Evolutionary conservation across 768 basidiomycete species (phyloP).

Genomic region (Saitozyma sp.): DNA sequence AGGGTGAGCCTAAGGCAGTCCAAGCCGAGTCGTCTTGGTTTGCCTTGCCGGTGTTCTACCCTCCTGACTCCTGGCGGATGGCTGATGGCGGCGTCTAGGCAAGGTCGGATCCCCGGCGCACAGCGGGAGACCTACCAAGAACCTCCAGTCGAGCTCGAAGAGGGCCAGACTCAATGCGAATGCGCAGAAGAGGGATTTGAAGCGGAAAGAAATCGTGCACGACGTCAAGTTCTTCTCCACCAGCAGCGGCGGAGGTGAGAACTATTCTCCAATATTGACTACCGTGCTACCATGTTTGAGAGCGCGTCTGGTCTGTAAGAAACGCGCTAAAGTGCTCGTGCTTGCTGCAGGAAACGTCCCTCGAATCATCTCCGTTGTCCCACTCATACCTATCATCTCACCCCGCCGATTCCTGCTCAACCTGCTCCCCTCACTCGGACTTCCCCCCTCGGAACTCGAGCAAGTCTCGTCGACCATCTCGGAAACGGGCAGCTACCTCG

Average conservation of each 20-base stretch:
- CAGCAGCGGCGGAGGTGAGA: slow-evolving; percentile 36
- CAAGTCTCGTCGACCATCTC: slow-evolving; percentile 11
- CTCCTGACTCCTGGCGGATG: not conserved
- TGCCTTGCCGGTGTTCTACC: not conserved
- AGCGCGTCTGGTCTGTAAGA: slow-evolving; percentile 52
- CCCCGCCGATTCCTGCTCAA: slow-evolving; percentile 60
- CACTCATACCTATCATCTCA: slow-evolving; percentile 69
- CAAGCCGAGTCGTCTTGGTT: not conserved
- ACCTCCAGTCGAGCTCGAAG: slow-evolving; percentile 50
- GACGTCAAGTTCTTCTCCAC: slow-evolving; percentile 64
- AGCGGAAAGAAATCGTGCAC: slow-evolving; percentile 80
- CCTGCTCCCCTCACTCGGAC: slow-evolving; percentile 65
- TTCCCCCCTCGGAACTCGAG: slow-evolving; percentile 56
- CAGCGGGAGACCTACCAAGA: slow-evolving; percentile 53
- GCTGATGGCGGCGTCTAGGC: not conserved
- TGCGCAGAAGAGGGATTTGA: slow-evolving; percentile 68
- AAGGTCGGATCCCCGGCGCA: slow-evolving; percentile 60
- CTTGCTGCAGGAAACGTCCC: slow-evolving; percentile 66
- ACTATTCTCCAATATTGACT: not conserved
- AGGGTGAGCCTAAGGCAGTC: slow-evolving; percentile 59
- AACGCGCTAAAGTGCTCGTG: too few species aligned
- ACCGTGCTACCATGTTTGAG: slow-evolving; percentile 62
- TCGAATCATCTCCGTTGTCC: slow-evolving; percentile 82
- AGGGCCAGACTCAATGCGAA: slow-evolving; percentile 46
- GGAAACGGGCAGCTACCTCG: slow-evolving; percentile 19